Conservation (phyloP, 148 eudicot genomes). For the Amaranthus cruentus region DNA sequence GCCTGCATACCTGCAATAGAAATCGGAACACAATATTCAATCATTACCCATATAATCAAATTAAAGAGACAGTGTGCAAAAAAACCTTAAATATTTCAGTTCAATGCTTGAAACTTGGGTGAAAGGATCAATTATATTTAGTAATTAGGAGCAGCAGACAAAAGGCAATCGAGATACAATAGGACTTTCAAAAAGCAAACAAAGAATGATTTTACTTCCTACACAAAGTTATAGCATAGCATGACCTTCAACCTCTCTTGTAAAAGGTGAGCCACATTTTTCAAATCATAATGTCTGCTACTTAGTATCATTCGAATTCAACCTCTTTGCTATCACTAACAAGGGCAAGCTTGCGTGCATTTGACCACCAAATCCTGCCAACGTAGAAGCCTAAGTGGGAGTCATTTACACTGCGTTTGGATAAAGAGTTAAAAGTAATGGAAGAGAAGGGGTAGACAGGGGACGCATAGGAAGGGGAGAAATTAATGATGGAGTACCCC, state of each 20-base stretch:
- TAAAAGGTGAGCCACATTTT: not conserved
- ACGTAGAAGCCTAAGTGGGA: too few relatives aligned
- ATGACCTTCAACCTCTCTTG: not conserved
- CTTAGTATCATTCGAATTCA: too few relatives aligned
- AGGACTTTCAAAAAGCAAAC: not conserved
- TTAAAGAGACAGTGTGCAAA: not conserved
- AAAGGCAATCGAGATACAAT: not conserved
- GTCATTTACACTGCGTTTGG: too few relatives aligned
- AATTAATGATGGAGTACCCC: too few relatives aligned
- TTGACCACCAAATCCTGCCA: too few relatives aligned
- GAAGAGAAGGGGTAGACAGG: too few relatives aligned
- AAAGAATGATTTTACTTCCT: not conserved
- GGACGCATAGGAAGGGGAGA: too few relatives aligned
- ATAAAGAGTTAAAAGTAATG: too few relatives aligned
- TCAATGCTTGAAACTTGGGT: not conserved
- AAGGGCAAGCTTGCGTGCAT: too few relatives aligned
- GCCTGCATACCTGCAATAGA: constrained; percentile 81
- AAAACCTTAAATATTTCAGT: not conserved
- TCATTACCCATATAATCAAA: not conserved
- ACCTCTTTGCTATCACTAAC: too few relatives aligned
- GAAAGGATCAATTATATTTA: not conserved
- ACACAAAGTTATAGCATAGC: not conserved
- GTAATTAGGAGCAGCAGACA: not conserved
- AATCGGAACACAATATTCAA: not conserved
- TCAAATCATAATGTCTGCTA: not conserved